phyloP scores from a whole-genome alignment of 78 protist species.

The Anaeramoeba flamelloides region DNA sequence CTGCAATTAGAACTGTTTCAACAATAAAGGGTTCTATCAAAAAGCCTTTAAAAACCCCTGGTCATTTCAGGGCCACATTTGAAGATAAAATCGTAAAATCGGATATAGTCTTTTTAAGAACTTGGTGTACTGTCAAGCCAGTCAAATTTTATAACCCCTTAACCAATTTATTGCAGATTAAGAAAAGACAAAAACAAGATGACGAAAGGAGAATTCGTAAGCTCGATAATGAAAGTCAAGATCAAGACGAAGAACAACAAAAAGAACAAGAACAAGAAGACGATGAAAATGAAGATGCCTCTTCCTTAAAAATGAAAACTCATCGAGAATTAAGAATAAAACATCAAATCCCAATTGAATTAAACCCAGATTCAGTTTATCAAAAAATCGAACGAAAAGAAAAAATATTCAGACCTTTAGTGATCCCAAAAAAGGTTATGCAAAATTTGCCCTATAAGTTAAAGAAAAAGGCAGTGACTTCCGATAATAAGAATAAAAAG shows the following conservation, averaged over 20 bases:
- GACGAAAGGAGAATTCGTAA: too few relatives aligned
- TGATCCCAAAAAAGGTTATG: neutral
- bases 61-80: conserved; percentile 87
- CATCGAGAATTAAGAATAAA: too few relatives aligned
- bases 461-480: too few relatives aligned
- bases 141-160: conserved; percentile 76
- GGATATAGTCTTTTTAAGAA: conserved; percentile 77
- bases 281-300: too few relatives aligned
- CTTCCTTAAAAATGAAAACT: too few relatives aligned
- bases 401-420: neutral
- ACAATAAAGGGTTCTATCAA: conserved; percentile 92
- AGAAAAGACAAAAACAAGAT: neutral
- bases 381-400: neutral
- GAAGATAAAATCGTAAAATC: conserved; percentile 74
- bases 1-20: conserved; percentile 85
- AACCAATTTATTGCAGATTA: conserved; percentile 9
- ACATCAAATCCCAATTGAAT: too few relatives aligned
- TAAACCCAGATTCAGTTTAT: neutral
- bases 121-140: conserved; percentile 81
- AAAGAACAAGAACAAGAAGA: too few relatives aligned
- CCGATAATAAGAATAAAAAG: too few relatives aligned
- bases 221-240: too few relatives aligned
- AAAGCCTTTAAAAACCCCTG: conserved; percentile 55
- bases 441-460: neutral
- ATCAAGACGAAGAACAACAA: too few relatives aligned